Base-by-base conservation (phyloP, 495 filamentous ascomycete species). In the Immersiella caudata region DNA sequence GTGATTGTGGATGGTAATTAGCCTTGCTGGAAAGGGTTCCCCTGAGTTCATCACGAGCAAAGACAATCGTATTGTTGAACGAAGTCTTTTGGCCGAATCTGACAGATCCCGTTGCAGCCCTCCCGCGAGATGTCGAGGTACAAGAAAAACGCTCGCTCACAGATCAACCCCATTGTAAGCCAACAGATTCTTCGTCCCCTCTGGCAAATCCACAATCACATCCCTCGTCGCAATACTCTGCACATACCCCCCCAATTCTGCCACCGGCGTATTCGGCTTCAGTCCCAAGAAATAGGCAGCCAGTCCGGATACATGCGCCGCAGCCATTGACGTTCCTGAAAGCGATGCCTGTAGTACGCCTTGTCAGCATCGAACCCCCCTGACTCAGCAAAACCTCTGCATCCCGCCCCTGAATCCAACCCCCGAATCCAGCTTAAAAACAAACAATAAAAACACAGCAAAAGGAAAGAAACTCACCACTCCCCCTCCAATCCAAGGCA, bases 301-400 rank as follows among this genome's bases (percentile, higher is more conserved):
- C n/a, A 83, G 71, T 6, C 82, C 83, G 9, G 82, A 74, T 29
- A 82, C 73, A 65, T 82, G 83, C 7, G 84, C 82, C 21, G 82
- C 75, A 7, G 84, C 77, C 16, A 67, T n/a, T 6, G 65, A 33
- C 1, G 65, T 57, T 5, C 65, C 59, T 3, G 65, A 62, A 14
- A 67, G 40, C 4, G 65, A 57, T 18, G 35, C 51, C 59, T 62
- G 29, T 33, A 8, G 29, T 33, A 8, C 8, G 9, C 7, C 25
- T 29, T 52, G 24, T 18, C 5, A 18, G 26, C 35, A 60, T n/a
- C n/a, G n/a, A n/a, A n/a, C n/a, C n/a, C n/a, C n/a, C n/a, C n/a
- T n/a, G n/a, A 22, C 29, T 56, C 22, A 4, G 2, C n/a, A 33
- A 54, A 7, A 46, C 3, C 18, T 20, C 56, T n/a, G n/a, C n/a